These are phyloP conservation scores for Apiotrichum gracile DNA, from an alignment of 1,284 basidiomycete species.

Conservation along the genomic window DNA sequence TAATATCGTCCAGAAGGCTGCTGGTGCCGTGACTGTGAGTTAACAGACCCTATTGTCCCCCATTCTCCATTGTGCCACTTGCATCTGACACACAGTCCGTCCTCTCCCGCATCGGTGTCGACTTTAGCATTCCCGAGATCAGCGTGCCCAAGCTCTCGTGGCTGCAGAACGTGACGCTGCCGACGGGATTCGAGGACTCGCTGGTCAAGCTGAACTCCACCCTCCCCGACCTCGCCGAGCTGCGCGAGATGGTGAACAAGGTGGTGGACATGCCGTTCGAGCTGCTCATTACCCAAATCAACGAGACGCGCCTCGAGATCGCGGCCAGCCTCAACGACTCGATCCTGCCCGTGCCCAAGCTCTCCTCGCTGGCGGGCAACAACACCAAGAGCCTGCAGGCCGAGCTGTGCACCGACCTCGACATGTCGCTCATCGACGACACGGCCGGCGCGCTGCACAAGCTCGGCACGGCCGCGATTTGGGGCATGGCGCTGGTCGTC, in stretches of 20 bases:
- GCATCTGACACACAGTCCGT: conserved; percentile 46
- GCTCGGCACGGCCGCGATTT: conserved; percentile 67
- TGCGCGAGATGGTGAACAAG: conserved; percentile 65
- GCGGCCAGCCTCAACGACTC: conserved; percentile 61
- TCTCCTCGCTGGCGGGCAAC: conserved; percentile 23
- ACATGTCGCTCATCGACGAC: conserved; percentile 76
- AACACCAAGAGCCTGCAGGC: conserved; percentile 20
- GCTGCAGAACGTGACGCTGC: conserved; percentile 73
- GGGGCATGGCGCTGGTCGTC: conserved; percentile 54
- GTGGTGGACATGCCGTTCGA: conserved; percentile 81
- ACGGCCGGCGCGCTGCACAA: conserved; percentile 68
- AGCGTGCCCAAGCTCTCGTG: conserved; percentile 63
- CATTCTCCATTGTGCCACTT: neutral
- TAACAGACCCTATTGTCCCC: neutral
- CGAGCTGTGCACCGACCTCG: conserved; percentile 63
- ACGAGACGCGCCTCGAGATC: conserved; percentile 65
- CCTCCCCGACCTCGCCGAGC: conserved; percentile 69
- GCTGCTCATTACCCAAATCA: conserved; percentile 75
- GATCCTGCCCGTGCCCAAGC: conserved; percentile 61
- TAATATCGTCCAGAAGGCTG: conserved; percentile 59
- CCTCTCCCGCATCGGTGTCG: conserved; percentile 57
- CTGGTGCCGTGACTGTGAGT: conserved; percentile 59
- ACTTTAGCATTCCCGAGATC: conserved; percentile 64
- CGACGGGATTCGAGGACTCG: conserved; percentile 67
- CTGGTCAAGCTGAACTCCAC: conserved; percentile 70